Conservation (phyloP, 2,329 filamentous ascomycete genomes). For the Thelonectria rubi region DNA sequence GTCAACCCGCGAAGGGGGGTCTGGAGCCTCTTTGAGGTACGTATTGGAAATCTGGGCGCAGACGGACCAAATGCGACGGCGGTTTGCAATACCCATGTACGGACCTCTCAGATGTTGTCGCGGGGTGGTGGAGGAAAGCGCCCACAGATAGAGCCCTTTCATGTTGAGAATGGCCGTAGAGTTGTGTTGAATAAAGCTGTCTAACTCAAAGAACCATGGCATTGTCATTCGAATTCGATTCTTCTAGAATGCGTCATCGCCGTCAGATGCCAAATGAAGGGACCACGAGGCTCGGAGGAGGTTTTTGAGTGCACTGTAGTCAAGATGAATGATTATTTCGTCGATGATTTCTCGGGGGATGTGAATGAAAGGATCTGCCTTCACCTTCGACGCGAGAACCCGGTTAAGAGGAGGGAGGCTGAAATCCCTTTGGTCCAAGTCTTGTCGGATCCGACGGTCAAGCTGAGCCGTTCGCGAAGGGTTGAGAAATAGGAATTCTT, state of each 20-base stretch:
- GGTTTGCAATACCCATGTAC: not conserved
- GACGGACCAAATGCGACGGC: conserved; percentile 1
- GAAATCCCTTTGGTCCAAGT: too few species aligned
- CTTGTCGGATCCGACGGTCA: too few species aligned
- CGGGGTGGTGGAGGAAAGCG: not conserved
- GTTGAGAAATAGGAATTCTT: too few species aligned
- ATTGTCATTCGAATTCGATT: not conserved
- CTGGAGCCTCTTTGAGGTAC: not conserved
- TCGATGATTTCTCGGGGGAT: not conserved
- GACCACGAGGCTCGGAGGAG: not conserved
- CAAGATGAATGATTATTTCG: not conserved
- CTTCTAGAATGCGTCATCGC: not conserved
- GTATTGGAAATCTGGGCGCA: not conserved
- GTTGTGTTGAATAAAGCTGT: too few species aligned
- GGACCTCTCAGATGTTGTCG: not conserved
- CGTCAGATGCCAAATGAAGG: not conserved
- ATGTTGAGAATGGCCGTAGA: not conserved
- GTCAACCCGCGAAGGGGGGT: too few species aligned
- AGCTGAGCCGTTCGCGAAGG: too few species aligned
- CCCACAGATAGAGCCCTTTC: not conserved
- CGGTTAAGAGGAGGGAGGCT: too few species aligned
- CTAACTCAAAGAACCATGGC: not conserved
- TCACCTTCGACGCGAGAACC: too few species aligned
- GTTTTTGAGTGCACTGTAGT: not conserved
- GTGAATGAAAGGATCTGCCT: not conserved